phyloP scores from a whole-genome alignment of 2,329 filamentous ascomycete species.

The Magnaporthales sp. region DNA sequence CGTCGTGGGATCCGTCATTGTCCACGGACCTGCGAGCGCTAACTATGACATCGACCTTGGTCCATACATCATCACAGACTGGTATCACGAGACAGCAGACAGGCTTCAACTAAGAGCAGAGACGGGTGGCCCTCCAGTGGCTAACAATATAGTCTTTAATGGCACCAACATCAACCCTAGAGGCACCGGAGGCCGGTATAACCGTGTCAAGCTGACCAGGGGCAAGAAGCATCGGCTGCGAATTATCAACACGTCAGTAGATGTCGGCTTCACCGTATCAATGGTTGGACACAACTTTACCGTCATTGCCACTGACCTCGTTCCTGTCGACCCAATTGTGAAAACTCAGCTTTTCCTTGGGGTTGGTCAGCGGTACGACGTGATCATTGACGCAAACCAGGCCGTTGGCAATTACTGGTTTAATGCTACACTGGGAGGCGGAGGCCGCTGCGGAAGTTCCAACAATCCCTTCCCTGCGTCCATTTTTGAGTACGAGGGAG shows the following conservation, averaged over 20 bases:
- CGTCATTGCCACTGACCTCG: slow-evolving; percentile 41
- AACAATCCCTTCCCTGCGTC: slow-evolving; percentile 21
- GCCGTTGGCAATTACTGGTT: slow-evolving; percentile 11
- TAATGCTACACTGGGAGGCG: slow-evolving; percentile 13
- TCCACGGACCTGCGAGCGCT: slow-evolving; percentile 37
- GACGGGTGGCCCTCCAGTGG: slow-evolving; percentile 16
- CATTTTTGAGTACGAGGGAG: slow-evolving; percentile 27
- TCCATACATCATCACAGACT: slow-evolving; percentile 38
- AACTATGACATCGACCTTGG: slow-evolving; percentile 47
- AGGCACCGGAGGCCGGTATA: slow-evolving; percentile 16
- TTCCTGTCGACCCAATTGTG: slow-evolving; percentile 38
- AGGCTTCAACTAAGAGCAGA: slow-evolving; percentile 12
- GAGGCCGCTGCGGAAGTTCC: slow-evolving; percentile 10
- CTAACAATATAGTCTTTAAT: slow-evolving; percentile 29
- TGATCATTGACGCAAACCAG: slow-evolving; percentile 32
- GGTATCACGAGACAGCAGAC: slow-evolving; percentile 26
- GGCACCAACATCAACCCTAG: slow-evolving; percentile 27
- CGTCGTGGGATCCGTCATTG: slow-evolving; percentile 39
- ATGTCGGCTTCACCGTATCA: slow-evolving; percentile 38
- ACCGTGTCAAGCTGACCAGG: slow-evolving; percentile 21
- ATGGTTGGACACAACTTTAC: slow-evolving; percentile 38
- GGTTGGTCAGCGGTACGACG: slow-evolving; percentile 35
- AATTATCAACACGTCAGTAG: slow-evolving; percentile 38
- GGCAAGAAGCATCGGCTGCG: slow-evolving; percentile 38
- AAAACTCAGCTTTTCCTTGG: slow-evolving; percentile 40